Percentiles rank a stretch among this genome's conserved stretches.
These are phyloP conservation scores for Globisporangium middletonii DNA, from an alignment of 352 stramenopile species.

Conservation along the genomic window DNA sequence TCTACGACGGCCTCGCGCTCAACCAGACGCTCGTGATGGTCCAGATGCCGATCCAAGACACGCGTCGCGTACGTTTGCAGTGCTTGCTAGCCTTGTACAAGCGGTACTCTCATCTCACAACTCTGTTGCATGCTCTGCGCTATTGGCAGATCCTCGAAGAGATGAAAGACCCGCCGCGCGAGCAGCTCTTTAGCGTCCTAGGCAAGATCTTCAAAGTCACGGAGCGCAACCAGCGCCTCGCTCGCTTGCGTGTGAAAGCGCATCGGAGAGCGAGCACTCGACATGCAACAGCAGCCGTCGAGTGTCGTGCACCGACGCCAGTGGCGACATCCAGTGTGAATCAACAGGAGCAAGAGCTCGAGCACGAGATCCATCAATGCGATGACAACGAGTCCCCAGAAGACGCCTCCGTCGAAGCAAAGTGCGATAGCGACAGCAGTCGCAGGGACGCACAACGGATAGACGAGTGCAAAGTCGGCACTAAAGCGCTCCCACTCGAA, in stretches of 20 bases:
- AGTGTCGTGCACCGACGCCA: no score
- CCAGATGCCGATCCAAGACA: constrained; percentile 77
- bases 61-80: constrained; percentile 32
- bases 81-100: neutral
- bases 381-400: no score
- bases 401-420: no score
- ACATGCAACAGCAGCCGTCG: neutral
- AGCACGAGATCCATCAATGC: neutral
- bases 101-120: neutral
- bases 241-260: neutral
- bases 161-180: constrained; percentile 52
- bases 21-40: constrained; percentile 67
- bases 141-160: constrained; percentile 54
- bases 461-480: no score
- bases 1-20: constrained; percentile 51
- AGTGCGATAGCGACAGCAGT: no score
- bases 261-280: neutral
- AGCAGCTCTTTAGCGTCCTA: constrained; percentile 68
- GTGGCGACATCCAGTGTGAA: neutral
- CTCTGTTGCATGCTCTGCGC: neutral
- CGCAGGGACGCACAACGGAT: no score
- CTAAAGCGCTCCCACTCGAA: no score
- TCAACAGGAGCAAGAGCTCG: neutral
- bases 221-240: constrained; percentile 48
- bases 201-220: constrained; percentile 71